These are phyloP conservation scores for Penicillium fimorum DNA, from an alignment of 495 filamentous ascomycete species.

Conservation along the genomic window DNA sequence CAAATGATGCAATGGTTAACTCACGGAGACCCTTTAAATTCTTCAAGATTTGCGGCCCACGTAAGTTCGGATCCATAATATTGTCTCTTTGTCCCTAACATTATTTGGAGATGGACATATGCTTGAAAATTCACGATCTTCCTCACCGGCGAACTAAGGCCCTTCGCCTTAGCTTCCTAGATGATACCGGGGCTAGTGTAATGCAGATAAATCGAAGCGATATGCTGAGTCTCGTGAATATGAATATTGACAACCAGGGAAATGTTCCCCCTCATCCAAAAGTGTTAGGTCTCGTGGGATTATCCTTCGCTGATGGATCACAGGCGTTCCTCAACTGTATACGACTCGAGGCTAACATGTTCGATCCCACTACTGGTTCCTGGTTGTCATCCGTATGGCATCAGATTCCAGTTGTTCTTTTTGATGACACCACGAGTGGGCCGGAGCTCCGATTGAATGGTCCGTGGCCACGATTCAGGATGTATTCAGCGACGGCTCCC, in stretches of 20 bases:
- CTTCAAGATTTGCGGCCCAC: too few relatives aligned
- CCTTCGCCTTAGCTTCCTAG: neutral
- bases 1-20: neutral
- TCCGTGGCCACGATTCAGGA: neutral
- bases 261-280: neutral
- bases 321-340: accelerated
- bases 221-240: neutral
- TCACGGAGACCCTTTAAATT: too few relatives aligned
- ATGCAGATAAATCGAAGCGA: neutral
- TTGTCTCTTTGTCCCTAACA: neutral
- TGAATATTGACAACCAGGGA: neutral
- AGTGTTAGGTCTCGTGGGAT: neutral
- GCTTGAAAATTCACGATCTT: neutral
- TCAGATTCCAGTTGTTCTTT: neutral
- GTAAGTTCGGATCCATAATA: too few relatives aligned
- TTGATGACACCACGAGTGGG: accelerated
- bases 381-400: neutral
- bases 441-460: neutral
- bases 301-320: neutral
- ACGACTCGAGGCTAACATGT: neutral
- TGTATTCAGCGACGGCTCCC: neutral
- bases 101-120: neutral
- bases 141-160: neutral
- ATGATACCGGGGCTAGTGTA: neutral
- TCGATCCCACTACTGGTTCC: accelerated